Evolutionary conservation across 345 rosid genomes (phyloP).

Genomic region (Eucalyptus guilfoylei): DNA sequence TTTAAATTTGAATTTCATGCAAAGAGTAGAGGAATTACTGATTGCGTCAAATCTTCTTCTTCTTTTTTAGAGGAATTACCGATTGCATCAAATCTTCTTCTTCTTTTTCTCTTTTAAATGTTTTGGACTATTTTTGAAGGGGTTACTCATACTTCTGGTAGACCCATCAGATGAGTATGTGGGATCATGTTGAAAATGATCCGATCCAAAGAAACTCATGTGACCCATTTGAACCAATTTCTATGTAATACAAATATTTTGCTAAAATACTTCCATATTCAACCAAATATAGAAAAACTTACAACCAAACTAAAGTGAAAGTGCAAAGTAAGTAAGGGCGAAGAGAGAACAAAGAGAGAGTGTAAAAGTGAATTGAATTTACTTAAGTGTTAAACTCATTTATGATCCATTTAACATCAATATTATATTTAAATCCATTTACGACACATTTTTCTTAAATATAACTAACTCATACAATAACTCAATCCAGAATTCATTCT

Average conservation of each 20-base stretch:
- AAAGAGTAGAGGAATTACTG: not conserved
- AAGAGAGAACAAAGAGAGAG: fast-evolving
- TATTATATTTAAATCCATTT: too few species aligned
- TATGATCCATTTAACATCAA: fast-evolving
- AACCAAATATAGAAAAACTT: not conserved
- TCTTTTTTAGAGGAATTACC: not conserved
- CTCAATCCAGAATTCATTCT: not conserved
- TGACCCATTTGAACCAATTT: not conserved
- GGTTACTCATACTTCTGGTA: fast-evolving
- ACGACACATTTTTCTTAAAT: not conserved
- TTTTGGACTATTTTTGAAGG: not conserved
- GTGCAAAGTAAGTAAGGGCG: not conserved
- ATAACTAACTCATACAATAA: not conserved
- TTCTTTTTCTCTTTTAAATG: not conserved
- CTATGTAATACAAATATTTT: too few species aligned
- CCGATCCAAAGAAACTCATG: fast-evolving
- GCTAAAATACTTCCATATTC: not conserved
- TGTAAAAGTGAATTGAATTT: fast-evolving
- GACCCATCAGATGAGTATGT: not conserved
- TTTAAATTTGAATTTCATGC: not conserved
- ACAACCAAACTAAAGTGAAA: too few species aligned
- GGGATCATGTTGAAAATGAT: not conserved
- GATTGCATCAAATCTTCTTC: fast-evolving
- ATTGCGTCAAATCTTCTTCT: fast-evolving
- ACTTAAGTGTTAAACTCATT: too few species aligned